Evolutionary conservation across 1,139 yeast genomes (phyloP).

Genomic region (Fermentozyma sake): DNA sequence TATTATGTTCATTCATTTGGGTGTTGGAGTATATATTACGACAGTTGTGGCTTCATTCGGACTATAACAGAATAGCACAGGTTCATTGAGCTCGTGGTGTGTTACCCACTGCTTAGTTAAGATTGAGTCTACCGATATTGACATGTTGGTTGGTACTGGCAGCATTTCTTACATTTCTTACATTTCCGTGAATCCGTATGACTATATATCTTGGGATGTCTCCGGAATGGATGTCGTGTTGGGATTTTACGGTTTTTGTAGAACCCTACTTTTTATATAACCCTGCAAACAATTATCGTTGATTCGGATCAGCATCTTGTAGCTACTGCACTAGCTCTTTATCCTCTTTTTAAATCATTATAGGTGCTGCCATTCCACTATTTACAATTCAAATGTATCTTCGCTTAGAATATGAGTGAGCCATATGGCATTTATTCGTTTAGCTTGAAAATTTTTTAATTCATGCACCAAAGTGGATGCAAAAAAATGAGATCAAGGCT

Average conservation of each 20-base stretch:
- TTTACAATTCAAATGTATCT: constrained; percentile 80
- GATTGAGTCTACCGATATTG: too few species aligned
- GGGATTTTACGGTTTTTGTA: too few species aligned
- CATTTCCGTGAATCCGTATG: constrained; percentile 63
- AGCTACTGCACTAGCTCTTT: constrained; percentile 64
- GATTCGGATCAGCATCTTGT: constrained; percentile 72
- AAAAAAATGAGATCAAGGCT: too few species aligned
- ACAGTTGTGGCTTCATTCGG: constrained; percentile 49
- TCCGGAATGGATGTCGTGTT: constrained; percentile 58
- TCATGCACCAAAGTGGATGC: too few species aligned
- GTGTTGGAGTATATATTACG: constrained; percentile 58
- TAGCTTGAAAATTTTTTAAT: too few species aligned
- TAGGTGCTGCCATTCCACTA: constrained; percentile 73
- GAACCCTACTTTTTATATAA: constrained; percentile 54
- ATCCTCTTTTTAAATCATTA: constrained; percentile 64
- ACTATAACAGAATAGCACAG: constrained; percentile 51
- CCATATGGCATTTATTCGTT: constrained; percentile 62
- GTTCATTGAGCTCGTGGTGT: constrained; percentile 48
- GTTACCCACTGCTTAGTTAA: constrained; percentile 56
- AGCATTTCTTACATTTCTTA: constrained; percentile 54
- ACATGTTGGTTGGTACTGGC: constrained; percentile 65
- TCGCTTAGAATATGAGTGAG: constrained; percentile 69
- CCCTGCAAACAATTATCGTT: constrained; percentile 67
- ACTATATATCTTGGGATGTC: constrained; percentile 53
- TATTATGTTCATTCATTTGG: constrained; percentile 68